Evolutionary conservation across 164 flowering plant genomes (phyloP).

Genomic region (Macadamia integrifolia): DNA sequence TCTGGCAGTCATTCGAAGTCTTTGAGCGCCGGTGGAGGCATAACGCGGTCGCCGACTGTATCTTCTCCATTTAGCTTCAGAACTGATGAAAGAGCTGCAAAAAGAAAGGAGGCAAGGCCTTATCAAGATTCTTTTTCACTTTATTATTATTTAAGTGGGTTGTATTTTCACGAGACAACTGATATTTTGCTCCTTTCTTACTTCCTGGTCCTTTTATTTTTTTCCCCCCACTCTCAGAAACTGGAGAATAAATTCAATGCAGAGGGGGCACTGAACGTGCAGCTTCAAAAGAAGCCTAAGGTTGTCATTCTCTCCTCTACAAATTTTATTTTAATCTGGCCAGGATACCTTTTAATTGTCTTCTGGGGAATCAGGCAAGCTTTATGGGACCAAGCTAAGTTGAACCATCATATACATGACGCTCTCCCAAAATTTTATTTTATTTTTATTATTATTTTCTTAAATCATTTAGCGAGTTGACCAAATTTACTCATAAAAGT

Average conservation of each 20-base stretch:
- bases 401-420: neutral
- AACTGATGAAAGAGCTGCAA: slow-evolving; percentile 84
- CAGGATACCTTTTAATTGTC: neutral
- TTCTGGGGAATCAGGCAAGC: neutral
- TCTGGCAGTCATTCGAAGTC: slow-evolving; percentile 34
- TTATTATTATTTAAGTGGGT: neutral
- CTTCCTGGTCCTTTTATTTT: neutral
- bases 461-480: neutral
- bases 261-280: slow-evolving; percentile 37
- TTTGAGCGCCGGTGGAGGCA: slow-evolving; percentile 29
- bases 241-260: slow-evolving; percentile 52
- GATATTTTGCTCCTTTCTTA: neutral
- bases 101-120: slow-evolving; percentile 70
- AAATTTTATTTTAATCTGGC: neutral
- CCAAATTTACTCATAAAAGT: neutral
- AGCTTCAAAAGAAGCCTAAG: slow-evolving; percentile 37
- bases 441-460: neutral
- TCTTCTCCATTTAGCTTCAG: slow-evolving; percentile 64
- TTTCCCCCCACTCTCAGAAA: slow-evolving; percentile 34
- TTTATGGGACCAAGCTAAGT: neutral
- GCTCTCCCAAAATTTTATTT: neutral
- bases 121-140: slow-evolving; percentile 5
- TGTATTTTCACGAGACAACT: neutral
- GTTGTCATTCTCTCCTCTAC: slow-evolving; percentile 13
- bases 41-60: slow-evolving; percentile 28